These are phyloP conservation scores for Penicillium ucsense DNA, from an alignment of 495 filamentous ascomycete species.

Conservation along the genomic window DNA sequence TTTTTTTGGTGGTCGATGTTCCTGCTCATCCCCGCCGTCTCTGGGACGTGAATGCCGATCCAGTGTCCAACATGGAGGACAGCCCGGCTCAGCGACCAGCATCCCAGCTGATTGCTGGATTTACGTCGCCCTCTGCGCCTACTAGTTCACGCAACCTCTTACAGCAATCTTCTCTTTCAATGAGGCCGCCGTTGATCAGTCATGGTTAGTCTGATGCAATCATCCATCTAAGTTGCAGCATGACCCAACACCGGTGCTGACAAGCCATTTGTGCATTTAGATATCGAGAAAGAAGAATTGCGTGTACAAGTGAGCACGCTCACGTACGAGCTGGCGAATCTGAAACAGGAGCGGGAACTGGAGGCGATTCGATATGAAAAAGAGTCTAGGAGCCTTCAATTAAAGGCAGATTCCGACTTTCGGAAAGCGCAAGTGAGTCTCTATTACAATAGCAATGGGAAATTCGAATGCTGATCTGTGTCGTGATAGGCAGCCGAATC, in stretches of 20 bases:
- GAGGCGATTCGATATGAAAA: constrained; percentile 66
- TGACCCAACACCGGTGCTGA: constrained; percentile 4
- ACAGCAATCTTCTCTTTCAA: constrained; percentile 18
- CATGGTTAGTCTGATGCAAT: constrained; percentile 9
- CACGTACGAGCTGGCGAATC: constrained; percentile 59
- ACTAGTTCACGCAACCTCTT: constrained; percentile 15
- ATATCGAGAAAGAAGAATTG: constrained; percentile 54
- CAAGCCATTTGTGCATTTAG: constrained; percentile 7
- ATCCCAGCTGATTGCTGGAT: constrained; percentile 24
- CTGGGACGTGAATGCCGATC: not conserved
- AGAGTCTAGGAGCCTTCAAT: constrained; percentile 65
- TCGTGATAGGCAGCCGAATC: constrained; percentile 48
- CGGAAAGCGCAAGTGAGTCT: constrained; percentile 58
- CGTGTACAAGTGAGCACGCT: constrained; percentile 59
- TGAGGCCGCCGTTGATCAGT: constrained; percentile 12
- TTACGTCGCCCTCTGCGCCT: constrained; percentile 24
- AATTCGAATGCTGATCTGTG: constrained; percentile 5
- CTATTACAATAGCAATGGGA: not conserved
- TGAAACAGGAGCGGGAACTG: constrained; percentile 82
- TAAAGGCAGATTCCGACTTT: constrained; percentile 74
- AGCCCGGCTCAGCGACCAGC: constrained; percentile 22
- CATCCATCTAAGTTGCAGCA: not conserved
- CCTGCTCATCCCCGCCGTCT: not conserved
- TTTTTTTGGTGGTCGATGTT: not conserved
- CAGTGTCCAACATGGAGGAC: constrained; percentile 17